Percentiles rank a stretch among this genome's conserved stretches.
These are phyloP conservation scores for Ilex paraguariensis DNA, from an alignment of 305 asterid genomes.

Conservation along the genomic window DNA sequence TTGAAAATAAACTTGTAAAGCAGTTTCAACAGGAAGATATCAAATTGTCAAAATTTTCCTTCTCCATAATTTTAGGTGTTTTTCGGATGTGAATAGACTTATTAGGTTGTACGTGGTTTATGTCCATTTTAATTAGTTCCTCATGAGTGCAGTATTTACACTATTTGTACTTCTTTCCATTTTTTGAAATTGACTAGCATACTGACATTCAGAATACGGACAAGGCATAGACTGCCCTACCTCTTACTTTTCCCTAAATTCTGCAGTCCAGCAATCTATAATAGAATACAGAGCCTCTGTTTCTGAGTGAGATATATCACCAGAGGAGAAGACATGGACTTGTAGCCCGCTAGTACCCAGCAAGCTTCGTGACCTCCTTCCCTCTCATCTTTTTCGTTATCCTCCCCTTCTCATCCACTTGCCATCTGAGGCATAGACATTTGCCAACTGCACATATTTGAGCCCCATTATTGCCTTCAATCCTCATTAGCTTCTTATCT, in stretches of 20 bases:
- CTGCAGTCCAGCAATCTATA: slow-evolving; percentile 42
- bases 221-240: no score
- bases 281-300: slow-evolving; percentile 44
- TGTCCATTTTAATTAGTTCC: no score
- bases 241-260: slow-evolving; percentile 21
- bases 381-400: slow-evolving; percentile 79
- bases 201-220: no score
- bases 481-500: slow-evolving; percentile 52
- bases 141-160: no score
- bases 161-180: no score
- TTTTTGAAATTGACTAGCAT: no score
- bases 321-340: slow-evolving; percentile 57
- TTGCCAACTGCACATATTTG: slow-evolving; percentile 74
- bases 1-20: no score
- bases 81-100: no score
- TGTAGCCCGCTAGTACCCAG: slow-evolving; percentile 54
- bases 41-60: no score
- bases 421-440: slow-evolving; percentile 71
- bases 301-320: slow-evolving; percentile 51
- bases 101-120: no score
- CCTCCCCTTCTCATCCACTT: slow-evolving; percentile 77
- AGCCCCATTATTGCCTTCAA: slow-evolving; percentile 52
- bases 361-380: slow-evolving; percentile 58
- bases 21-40: no score
- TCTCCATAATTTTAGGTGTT: no score